Conservation (phyloP, 2,329 filamentous ascomycete species). For the Colletotrichum aenigma region DNA sequence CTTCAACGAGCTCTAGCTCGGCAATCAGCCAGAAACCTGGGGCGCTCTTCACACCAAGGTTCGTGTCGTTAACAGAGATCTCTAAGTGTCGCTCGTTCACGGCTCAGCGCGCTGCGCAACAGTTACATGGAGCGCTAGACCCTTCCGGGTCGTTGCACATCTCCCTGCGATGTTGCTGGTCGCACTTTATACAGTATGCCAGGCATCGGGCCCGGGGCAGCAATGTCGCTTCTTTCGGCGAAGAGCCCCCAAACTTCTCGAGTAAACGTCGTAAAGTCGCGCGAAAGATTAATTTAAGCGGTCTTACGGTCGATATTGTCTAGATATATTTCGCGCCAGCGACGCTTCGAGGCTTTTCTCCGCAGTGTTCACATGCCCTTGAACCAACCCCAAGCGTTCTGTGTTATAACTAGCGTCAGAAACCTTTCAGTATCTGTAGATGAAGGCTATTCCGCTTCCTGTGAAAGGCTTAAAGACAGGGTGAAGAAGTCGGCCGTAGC, state of each 20-base stretch:
- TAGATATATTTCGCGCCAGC: neutral
- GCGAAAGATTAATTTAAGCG: neutral
- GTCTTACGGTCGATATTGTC: rapidly evolving
- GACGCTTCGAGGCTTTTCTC: neutral
- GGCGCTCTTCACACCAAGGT: neutral
- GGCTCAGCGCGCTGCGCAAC: rapidly evolving
- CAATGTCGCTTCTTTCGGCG: rapidly evolving
- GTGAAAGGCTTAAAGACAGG: neutral
- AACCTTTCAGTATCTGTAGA: neutral
- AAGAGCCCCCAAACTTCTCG: neutral
- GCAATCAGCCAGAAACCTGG: neutral
- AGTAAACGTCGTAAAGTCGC: rapidly evolving
- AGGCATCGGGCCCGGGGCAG: neutral
- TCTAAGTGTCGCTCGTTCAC: neutral
- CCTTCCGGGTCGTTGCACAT: rapidly evolving
- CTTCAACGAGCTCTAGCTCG: neutral
- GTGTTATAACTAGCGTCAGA: rapidly evolving
- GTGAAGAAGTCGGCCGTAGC: neutral
- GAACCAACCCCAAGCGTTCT: neutral
- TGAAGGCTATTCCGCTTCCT: neutral
- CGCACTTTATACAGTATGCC: rapidly evolving
- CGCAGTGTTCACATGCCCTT: too few relatives aligned
- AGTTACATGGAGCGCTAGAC: neutral
- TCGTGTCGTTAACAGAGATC: neutral
- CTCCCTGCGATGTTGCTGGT: neutral